Conservation (phyloP, 306 rosid species). For the Cucumis sativus region DNA sequence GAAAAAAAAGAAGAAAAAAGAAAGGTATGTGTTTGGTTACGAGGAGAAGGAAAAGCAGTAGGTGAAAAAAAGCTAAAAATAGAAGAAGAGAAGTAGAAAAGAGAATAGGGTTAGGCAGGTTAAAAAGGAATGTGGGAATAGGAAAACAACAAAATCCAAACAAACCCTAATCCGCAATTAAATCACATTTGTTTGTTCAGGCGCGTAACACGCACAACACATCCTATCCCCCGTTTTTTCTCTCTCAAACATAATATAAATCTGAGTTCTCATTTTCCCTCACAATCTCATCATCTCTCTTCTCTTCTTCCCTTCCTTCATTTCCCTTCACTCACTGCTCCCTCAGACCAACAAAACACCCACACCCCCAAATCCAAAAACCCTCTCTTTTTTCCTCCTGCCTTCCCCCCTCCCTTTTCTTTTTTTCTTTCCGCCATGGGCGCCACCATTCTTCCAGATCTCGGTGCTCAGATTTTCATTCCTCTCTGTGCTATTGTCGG, state of each 20-base stretch:
- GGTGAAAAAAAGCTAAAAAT: background rate
- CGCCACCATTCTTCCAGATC: slow-evolving; percentile 57
- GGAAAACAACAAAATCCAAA: slow-evolving; percentile 1
- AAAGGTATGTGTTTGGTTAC: background rate
- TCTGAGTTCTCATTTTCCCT: background rate
- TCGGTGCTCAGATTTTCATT: slow-evolving; percentile 69
- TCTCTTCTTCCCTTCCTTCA: too few species aligned
- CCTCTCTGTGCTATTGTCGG: slow-evolving; percentile 72
- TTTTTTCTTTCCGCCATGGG: slow-evolving; percentile 31
- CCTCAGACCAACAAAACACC: background rate
- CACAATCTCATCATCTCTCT: background rate
- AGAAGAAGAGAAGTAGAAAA: background rate
- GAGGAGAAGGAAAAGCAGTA: background rate
- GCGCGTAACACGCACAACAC: background rate
- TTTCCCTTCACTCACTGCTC: too few species aligned
- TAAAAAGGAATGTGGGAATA: background rate
- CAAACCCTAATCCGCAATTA: background rate
- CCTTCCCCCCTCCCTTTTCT: background rate
- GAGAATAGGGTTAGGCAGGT: background rate
- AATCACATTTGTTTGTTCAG: background rate
- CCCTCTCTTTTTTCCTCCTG: background rate
- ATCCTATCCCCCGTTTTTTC: background rate
- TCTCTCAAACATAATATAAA: slow-evolving; percentile 14
- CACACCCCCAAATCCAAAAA: background rate
- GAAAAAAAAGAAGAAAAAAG: background rate